Base-by-base conservation (phyloP, 768 basidiomycete genomes). In the Boletellus sp. region DNA sequence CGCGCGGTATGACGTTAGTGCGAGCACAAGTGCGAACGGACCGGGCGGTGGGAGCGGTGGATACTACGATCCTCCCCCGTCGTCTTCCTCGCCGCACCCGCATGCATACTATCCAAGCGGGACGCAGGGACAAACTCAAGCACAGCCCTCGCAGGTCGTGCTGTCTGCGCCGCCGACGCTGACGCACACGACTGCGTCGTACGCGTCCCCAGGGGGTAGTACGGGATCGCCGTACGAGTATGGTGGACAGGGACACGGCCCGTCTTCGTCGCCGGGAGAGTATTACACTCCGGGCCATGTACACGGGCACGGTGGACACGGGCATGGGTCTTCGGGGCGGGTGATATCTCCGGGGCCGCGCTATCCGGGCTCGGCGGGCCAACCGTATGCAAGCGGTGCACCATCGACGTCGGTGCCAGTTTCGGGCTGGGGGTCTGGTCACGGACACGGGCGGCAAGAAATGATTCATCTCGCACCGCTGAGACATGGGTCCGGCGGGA, bases 401-500 rank as follows among this genome's bases (percentile, higher is more conserved):
- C 42, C 31, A 2, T 13, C 50, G 11, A 42, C 38, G 10, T 39
- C 56, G 1, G 31, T 50, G 7, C 37, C 56, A 1, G 34, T 50
- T 4, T 35, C 57, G 0, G 60, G 54, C 4, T 63, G 63, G 62
- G 61, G 50, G 1, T 20, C 60, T 6, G 57, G 52, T 12, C 37
- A 47, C 13, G 45, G 51, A 28, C 42, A 66, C 20, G 58, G 60
- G 23, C 66, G 59, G 37, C 62, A 67, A 24, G 64, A 68, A 26
- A 65, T 67, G 55, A 70, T 69, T 10, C 70, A 71, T 42, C 67
- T 70, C 26, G 66, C 69, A 4, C 70, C 71, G 5, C 47, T 72
- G 31, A 56, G 69, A 28, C 66, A 63, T 22, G 56, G 20, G 1
- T 42, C 62, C 6, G 46, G 37, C 2, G 54, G 51, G 34, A 61